phyloP scores from a whole-genome alignment of 331 rosid species.

The Saraca asoca region DNA sequence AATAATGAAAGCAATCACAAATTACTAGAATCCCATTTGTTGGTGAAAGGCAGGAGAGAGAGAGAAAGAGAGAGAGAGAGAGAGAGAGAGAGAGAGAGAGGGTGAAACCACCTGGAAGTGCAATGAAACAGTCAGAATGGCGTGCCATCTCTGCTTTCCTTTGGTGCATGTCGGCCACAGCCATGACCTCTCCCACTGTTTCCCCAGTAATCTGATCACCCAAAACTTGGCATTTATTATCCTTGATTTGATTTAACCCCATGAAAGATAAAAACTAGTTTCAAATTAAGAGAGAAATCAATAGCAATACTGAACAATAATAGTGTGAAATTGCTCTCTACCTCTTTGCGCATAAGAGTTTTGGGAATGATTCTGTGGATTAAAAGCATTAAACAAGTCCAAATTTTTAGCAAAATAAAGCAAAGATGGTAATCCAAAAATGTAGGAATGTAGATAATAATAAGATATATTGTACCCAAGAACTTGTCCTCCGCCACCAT shows the following conservation, averaged over 20 bases:
- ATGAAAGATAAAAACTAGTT: too few species aligned
- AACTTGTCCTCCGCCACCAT: conserved; percentile 56
- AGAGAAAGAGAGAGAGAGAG: conserved; percentile 34
- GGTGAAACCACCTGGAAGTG: conserved; percentile 50
- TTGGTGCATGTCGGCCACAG: conserved; percentile 65
- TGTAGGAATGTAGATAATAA: neutral
- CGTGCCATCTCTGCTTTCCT: conserved; percentile 74
- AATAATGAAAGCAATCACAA: too few species aligned
- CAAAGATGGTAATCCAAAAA: neutral
- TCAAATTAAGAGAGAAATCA: too few species aligned
- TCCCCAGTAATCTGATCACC: conserved; percentile 55
- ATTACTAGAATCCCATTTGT: neutral
- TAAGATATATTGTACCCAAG: conserved; percentile 38
- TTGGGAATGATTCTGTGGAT: conserved; percentile 54
- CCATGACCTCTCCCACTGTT: conserved; percentile 60
- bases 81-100: conserved; percentile 20
- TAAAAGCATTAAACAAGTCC: too few species aligned
- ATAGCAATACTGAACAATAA: too few species aligned
- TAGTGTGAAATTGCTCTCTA: neutral
- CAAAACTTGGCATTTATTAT: conserved; percentile 5
- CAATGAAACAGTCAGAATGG: conserved; percentile 61
- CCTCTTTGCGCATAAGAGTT: conserved; percentile 53
- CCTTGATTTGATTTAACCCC: neutral
- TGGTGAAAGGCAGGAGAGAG: neutral
- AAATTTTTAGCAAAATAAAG: too few species aligned